Evolutionary conservation across 2,329 filamentous ascomycete species (phyloP).

Genomic region (Diaporthe sp.): DNA sequence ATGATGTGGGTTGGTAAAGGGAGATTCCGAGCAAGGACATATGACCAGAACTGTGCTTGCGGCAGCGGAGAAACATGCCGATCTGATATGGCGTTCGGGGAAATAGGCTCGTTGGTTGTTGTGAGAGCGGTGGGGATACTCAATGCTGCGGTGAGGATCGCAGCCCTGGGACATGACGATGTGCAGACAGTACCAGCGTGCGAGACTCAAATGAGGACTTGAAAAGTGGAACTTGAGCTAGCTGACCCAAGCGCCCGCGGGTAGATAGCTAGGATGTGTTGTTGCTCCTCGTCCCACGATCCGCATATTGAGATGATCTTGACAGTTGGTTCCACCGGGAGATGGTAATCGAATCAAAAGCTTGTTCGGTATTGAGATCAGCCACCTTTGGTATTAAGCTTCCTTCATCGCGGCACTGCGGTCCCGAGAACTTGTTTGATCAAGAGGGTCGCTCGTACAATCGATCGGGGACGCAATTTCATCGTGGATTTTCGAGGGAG

Average conservation of each 20-base stretch:
- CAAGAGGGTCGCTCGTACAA: background rate
- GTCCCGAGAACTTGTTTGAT: background rate
- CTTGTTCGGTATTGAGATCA: background rate
- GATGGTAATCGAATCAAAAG: background rate
- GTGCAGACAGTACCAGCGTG: background rate
- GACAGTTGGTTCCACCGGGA: background rate
- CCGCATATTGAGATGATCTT: background rate
- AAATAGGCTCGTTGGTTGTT: background rate
- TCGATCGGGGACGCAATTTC: background rate
- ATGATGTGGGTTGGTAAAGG: background rate
- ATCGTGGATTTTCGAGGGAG: background rate
- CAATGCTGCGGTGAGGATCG: background rate
- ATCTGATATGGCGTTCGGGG: background rate
- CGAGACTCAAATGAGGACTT: background rate
- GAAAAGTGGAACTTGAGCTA: background rate
- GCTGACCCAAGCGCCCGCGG: background rate
- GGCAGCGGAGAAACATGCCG: background rate
- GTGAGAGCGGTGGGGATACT: background rate
- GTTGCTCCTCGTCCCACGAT: background rate
- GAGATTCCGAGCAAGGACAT: background rate
- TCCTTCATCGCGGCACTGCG: background rate
- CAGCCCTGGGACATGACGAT: conserved; percentile 9
- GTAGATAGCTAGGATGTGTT: background rate
- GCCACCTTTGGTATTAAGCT: background rate
- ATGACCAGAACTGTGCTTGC: too few relatives aligned